phyloP scores from a whole-genome alignment of 805 yeast species.

The Nadsonia fulvescens region DNA sequence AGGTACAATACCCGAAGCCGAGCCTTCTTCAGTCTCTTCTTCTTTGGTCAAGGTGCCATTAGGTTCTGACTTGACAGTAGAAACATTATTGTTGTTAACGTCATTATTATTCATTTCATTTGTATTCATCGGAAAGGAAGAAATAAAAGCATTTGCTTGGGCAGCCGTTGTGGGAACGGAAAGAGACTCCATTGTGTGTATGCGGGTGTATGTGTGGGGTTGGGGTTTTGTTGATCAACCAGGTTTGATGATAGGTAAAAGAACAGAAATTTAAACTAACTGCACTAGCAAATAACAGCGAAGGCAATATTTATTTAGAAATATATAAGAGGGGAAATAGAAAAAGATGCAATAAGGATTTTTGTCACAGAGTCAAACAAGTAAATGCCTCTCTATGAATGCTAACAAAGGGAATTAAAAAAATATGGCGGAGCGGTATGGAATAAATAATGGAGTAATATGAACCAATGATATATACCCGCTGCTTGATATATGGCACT shows the following conservation, averaged over 20 bases:
- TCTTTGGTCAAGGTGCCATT: constrained; percentile 9
- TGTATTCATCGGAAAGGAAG: constrained; percentile 19
- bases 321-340: background rate
- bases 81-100: constrained; percentile 7
- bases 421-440: too few relatives aligned
- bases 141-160: constrained; percentile 55
- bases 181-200: constrained; percentile 41
- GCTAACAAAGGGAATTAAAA: too few relatives aligned
- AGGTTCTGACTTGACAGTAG: constrained; percentile 11
- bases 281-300: background rate
- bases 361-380: constrained; percentile 12
- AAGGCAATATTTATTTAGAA: background rate
- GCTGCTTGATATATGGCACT: background rate
- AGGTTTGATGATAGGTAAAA: constrained; percentile 1
- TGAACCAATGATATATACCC: constrained; percentile 1
- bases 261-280: too few relatives aligned
- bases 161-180: constrained; percentile 65
- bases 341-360: background rate
- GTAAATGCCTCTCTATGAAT: constrained; percentile 13
- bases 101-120: constrained; percentile 6
- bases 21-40: constrained; percentile 33
- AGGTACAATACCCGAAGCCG: constrained; percentile 91
- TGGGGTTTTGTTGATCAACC: background rate
- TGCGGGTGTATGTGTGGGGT: constrained; percentile 4
- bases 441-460: constrained; percentile 1